These are phyloP conservation scores for Coelastrella sp. DNA, from an alignment of 139 green algal genomes.

Conservation along the genomic window DNA sequence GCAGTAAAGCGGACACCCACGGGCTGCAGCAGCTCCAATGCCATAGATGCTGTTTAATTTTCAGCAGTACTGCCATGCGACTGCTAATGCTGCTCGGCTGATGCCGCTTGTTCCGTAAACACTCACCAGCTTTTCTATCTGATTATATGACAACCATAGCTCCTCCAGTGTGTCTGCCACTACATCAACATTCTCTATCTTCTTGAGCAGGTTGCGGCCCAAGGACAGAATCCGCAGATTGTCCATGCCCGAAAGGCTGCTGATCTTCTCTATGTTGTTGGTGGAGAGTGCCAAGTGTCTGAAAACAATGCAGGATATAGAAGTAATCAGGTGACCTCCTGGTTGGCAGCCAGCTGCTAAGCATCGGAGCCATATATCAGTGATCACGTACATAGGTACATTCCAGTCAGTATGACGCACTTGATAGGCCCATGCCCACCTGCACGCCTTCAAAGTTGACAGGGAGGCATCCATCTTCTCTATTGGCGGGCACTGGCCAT, in stretches of 20 bases:
- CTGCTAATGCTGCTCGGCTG: neutral
- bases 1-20: neutral
- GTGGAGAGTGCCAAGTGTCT: constrained; percentile 92
- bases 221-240: constrained; percentile 87
- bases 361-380: neutral
- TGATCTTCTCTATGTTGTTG: constrained; percentile 97
- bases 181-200: constrained; percentile 91
- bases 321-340: neutral
- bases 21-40: neutral
- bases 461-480: constrained; percentile 94
- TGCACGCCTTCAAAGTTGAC: constrained; percentile 86
- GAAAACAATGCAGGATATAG: neutral
- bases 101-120: constrained; percentile 53
- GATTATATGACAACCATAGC: constrained; percentile 97
- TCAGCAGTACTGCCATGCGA: no score
- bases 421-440: constrained; percentile 56
- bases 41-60: no score
- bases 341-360: neutral
- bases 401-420: neutral
- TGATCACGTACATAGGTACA: neutral
- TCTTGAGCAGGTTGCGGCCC: constrained; percentile 94
- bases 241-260: constrained; percentile 81
- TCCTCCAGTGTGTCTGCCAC: constrained; percentile 91
- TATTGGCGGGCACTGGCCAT: constrained; percentile 84
- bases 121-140: constrained; percentile 86